Evolutionary conservation across 352 stramenopile genomes (phyloP).

Genomic region (Pythium myriotylum): DNA sequence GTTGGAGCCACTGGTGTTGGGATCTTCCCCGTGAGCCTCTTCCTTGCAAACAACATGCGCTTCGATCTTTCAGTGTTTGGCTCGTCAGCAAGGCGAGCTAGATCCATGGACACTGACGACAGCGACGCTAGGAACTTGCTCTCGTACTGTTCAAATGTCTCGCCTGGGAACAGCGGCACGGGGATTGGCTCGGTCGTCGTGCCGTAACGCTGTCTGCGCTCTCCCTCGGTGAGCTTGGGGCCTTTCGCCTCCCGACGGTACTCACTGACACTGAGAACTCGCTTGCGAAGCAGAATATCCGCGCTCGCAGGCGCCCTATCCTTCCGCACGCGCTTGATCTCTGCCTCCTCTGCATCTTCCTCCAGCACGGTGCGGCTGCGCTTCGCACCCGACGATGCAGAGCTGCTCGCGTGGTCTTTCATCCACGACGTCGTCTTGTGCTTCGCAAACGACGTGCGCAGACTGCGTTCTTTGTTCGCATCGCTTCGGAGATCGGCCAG

Average conservation of each 20-base stretch:
- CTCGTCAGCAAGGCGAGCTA: neutral
- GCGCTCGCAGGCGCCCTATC: neutral
- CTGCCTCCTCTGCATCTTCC: neutral
- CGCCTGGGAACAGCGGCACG: slow-evolving; percentile 35
- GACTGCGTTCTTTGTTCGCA: slow-evolving; percentile 8
- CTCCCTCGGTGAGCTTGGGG: neutral
- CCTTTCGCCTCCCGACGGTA: slow-evolving; percentile 5
- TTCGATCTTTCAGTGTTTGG: slow-evolving; percentile 15
- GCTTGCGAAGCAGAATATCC: neutral
- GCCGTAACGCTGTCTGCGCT: neutral
- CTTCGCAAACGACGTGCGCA: slow-evolving; percentile 13
- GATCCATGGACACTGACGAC: neutral
- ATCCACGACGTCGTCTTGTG: slow-evolving; percentile 1
- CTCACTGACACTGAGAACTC: slow-evolving; percentile 7
- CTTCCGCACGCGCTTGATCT: neutral
- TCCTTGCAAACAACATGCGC: slow-evolving; percentile 9
- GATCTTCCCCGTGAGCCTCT: neutral
- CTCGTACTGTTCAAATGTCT: slow-evolving; percentile 36
- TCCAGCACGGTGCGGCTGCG: neutral
- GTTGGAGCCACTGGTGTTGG: neutral
- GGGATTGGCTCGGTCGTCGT: slow-evolving; percentile 13
- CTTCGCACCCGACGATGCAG: neutral
- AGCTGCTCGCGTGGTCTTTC: neutral
- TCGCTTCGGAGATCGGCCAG: slow-evolving; percentile 1
- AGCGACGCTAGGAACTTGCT: slow-evolving; percentile 24